These are phyloP conservation scores for Rhodotorula sp. DNA, from an alignment of 1,284 basidiomycete genomes.

Conservation along the genomic window DNA sequence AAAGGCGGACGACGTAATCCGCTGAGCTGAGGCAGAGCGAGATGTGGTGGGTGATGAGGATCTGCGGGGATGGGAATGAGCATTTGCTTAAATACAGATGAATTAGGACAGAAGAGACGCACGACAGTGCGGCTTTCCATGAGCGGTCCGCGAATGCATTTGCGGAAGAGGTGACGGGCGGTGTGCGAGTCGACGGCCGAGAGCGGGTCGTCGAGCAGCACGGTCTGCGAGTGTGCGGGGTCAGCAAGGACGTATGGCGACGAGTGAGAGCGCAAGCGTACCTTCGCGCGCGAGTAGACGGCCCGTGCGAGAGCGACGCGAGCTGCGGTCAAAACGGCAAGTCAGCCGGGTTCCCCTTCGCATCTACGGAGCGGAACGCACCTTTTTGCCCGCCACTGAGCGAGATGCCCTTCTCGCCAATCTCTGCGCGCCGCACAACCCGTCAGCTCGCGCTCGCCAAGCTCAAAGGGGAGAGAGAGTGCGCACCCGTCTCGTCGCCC, in stretches of 20 bases:
- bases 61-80: neutral
- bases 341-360: neutral
- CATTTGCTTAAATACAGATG: neutral
- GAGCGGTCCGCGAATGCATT: constrained; percentile 49
- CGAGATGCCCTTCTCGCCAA: constrained; percentile 69
- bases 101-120: neutral
- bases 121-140: constrained; percentile 40
- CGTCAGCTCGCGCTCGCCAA: constrained; percentile 56
- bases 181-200: constrained; percentile 59
- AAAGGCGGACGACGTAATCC: constrained; percentile 74
- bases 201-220: constrained; percentile 58
- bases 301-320: constrained; percentile 80
- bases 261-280: constrained; percentile 58
- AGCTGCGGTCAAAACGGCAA: constrained; percentile 52
- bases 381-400: constrained; percentile 60
- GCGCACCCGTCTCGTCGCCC: constrained; percentile 61
- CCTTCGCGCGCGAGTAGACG: constrained; percentile 71
- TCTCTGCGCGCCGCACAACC: constrained; percentile 11
- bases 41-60: constrained; percentile 43
- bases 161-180: constrained; percentile 61
- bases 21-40: constrained; percentile 80
- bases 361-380: neutral
- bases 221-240: constrained; percentile 60
- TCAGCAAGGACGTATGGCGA: constrained; percentile 72
- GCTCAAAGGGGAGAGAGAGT: constrained; percentile 50